A percentile compares a stretch with the other conserved stretches of the same genome.
These are phyloP conservation scores for Betula pendula DNA, from an alignment of 306 rosid species.

Conservation along the genomic window DNA sequence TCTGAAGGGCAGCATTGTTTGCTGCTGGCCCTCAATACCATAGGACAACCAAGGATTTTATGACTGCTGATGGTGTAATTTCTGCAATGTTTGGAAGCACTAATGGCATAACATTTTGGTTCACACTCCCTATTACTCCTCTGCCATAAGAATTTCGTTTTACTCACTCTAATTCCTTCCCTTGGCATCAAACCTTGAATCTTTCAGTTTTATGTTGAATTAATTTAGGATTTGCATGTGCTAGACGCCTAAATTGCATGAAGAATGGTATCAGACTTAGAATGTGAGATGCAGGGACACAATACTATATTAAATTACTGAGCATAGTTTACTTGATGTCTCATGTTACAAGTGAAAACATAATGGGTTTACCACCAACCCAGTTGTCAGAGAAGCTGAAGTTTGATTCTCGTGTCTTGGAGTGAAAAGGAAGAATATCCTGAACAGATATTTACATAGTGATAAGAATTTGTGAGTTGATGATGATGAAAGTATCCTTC, in stretches of 20 bases:
- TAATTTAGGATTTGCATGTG: background rate
- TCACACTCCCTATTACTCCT: background rate
- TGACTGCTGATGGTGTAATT: background rate
- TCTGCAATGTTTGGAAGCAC: background rate
- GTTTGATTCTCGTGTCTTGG: background rate
- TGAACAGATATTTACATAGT: background rate
- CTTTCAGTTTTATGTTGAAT: background rate
- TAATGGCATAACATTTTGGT: background rate
- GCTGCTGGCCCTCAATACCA: background rate
- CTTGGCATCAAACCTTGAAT: background rate
- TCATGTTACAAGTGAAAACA: background rate
- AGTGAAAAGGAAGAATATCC: background rate
- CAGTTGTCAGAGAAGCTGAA: background rate
- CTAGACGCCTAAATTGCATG: background rate
- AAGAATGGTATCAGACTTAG: background rate
- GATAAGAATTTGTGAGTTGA: background rate
- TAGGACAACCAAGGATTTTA: background rate
- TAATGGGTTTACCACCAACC: background rate
- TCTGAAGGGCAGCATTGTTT: background rate
- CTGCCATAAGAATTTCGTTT: background rate
- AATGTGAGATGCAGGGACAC: background rate
- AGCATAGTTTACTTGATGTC: background rate
- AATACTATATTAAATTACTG: background rate
- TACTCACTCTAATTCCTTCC: background rate
- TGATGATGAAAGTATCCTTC: background rate